Evolutionary conservation across 2,329 filamentous ascomycete genomes (phyloP), one percentile per base, ranked within the genome.

Genomic region (Penicillium crustosum): DNA sequence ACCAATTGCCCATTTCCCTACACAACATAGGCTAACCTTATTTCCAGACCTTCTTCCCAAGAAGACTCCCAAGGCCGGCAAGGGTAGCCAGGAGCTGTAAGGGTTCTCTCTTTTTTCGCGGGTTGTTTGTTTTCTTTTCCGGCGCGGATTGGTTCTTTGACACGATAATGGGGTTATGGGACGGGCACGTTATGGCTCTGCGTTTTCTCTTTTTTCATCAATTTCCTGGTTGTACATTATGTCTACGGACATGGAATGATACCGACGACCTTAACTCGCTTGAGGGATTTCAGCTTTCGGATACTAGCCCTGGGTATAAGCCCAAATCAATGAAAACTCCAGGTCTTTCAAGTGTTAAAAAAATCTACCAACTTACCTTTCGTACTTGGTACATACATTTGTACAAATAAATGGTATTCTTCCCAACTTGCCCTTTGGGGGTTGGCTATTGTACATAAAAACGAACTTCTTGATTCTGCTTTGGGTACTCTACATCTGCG

Each of bases 21-120:
- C n/a, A n/a, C n/a, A n/a, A n/a, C n/a, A n/a, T n/a, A n/a, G n/a
- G n/a, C n/a, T 59, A 35, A 61, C 23, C 4, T 15, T 10, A 1
- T n/a, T 55, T 63, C 68, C 74, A 96, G 93, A 99, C 83, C 89
- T 99, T 65, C 88, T 99, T 68, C 94, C 94, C 76, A 97, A 99
- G 92, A 97, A 97, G 91, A 96, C 94, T 58, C 85, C 88, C 78
- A 97, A 97, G 90, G 84, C 85, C 77, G 90, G 90, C 82, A 96
- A 96, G 88, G 89, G 87, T 72, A 96, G 91, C 83, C 92, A 96
- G 83, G 93, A 97, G 85, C 85, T 97, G 83, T 97, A 91, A 66
- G 61, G 85, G 82, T 74, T 72, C 72, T 72, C 63, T 72, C 79
- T 82, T 80, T 79, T 78, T 79, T 82, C 75, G 72, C 58, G 54